These are phyloP conservation scores for Ricinus communis DNA, from an alignment of 345 rosid genomes.

Conservation along the genomic window DNA sequence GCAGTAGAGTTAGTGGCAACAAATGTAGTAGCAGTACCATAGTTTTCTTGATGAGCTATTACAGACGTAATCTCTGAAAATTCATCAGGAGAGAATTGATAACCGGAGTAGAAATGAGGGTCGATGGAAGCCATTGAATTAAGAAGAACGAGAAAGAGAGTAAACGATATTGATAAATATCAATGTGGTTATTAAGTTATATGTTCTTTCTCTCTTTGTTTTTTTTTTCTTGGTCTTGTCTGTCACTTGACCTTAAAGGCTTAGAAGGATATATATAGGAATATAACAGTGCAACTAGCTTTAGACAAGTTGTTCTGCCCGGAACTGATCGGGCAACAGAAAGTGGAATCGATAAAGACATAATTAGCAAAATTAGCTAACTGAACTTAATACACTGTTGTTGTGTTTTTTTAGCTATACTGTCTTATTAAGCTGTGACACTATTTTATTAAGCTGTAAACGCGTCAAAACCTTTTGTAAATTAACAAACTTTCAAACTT, in stretches of 20 bases:
- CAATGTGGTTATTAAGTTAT: neutral
- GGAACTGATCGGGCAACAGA: constrained; percentile 10
- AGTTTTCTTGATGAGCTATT: constrained; percentile 16
- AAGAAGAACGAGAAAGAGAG: neutral
- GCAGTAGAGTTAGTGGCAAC: constrained; percentile 1
- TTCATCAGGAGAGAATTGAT: constrained; percentile 38
- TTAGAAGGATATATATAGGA: constrained; percentile 2
- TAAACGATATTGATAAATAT: neutral
- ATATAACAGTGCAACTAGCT: neutral
- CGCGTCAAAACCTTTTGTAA: constrained; percentile 13
- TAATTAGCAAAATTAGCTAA: constrained; percentile 13
- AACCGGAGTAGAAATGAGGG: constrained; percentile 46
- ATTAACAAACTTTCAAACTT: neutral
- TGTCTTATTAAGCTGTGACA: neutral
- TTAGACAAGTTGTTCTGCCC: constrained; percentile 20
- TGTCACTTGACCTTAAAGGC: constrained; percentile 15
- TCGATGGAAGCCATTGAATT: constrained; percentile 49
- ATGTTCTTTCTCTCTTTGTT: neutral
- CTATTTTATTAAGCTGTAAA: constrained; percentile 23
- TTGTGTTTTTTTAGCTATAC: neutral
- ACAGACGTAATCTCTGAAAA: constrained; percentile 33
- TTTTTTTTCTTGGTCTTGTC: neutral
- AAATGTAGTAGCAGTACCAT: neutral
- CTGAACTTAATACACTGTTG: neutral
- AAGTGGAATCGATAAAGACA: neutral